Conservation (phyloP, 1,284 basidiomycete species). For the Irpex rosettiformis region DNA sequence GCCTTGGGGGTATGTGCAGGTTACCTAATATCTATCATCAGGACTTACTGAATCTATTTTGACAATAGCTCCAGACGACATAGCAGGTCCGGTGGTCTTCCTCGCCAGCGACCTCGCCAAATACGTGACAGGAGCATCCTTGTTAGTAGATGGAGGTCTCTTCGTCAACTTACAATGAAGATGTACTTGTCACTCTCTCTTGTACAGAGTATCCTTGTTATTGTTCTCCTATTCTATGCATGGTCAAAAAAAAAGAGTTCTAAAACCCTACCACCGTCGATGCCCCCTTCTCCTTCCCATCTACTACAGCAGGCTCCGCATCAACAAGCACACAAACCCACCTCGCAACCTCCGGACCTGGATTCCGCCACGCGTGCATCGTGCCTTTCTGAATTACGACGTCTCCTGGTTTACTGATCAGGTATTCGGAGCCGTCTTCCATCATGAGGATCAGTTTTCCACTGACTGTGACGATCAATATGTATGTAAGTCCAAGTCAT, state of each 20-base stretch:
- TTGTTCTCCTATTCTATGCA: neutral
- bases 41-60: conserved; percentile 5
- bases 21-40: neutral
- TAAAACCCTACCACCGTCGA: conserved; percentile 22
- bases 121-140: conserved; percentile 68
- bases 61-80: conserved; percentile 58
- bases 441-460: conserved; percentile 53
- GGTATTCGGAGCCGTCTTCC: conserved; percentile 55
- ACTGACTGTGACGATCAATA: too few species aligned
- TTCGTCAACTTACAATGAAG: conserved; percentile 79
- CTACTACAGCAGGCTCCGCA: conserved; percentile 48
- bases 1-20: conserved; percentile 56
- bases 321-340: conserved; percentile 53
- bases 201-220: too few species aligned
- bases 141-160: conserved; percentile 76
- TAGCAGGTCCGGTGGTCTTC: conserved; percentile 77
- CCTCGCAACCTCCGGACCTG: conserved; percentile 46
- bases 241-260: too few species aligned
- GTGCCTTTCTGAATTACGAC: conserved; percentile 56
- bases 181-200: too few species aligned
- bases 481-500: neutral
- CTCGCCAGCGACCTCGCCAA: conserved; percentile 72
- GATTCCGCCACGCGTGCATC: conserved; percentile 61
- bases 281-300: conserved; percentile 36
- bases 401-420: conserved; percentile 53